phyloP scores from a whole-genome alignment of 371 early-diverging fungal species.

The Furculomyces boomerangus region DNA sequence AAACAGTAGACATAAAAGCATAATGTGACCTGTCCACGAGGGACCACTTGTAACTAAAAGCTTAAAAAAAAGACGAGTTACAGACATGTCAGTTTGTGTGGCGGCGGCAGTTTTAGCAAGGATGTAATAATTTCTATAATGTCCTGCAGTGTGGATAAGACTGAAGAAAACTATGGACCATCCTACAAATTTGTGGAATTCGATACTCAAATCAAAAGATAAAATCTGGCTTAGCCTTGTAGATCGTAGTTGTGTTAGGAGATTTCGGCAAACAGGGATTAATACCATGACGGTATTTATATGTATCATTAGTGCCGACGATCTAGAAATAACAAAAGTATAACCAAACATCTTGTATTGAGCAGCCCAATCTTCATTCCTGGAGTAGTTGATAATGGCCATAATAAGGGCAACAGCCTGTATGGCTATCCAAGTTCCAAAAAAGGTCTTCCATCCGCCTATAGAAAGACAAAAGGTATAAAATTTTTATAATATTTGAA shows the following conservation, averaged over 20 bases:
- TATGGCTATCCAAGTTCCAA: background rate
- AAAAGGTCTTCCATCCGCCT: background rate
- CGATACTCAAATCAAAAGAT: constrained; percentile 63
- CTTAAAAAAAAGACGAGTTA: constrained; percentile 16
- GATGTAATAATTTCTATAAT: constrained; percentile 52
- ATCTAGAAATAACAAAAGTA: constrained; percentile 30
- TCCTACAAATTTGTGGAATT: constrained; percentile 64
- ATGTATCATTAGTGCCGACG: constrained; percentile 43
- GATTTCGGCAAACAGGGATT: constrained; percentile 63
- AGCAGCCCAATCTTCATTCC: constrained; percentile 9
- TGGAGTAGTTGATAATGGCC: background rate
- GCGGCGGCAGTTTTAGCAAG: constrained; percentile 13
- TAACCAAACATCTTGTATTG: constrained; percentile 26
- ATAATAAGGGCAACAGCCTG: background rate
- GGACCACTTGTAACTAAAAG: constrained; percentile 43
- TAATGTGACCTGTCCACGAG: constrained; percentile 58
- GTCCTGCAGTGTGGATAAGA: constrained; percentile 43
- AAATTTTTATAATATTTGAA: no score
- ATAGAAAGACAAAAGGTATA: no score
- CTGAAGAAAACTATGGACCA: constrained; percentile 56
- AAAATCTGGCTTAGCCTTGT: constrained; percentile 52
- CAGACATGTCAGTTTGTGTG: no score
- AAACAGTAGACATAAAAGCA: constrained; percentile 40
- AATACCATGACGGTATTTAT: constrained; percentile 55
- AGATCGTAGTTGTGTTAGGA: constrained; percentile 47